Base-by-base conservation (phyloP, 2,329 filamentous ascomycete genomes). In the Trichophyton verrucosum region DNA sequence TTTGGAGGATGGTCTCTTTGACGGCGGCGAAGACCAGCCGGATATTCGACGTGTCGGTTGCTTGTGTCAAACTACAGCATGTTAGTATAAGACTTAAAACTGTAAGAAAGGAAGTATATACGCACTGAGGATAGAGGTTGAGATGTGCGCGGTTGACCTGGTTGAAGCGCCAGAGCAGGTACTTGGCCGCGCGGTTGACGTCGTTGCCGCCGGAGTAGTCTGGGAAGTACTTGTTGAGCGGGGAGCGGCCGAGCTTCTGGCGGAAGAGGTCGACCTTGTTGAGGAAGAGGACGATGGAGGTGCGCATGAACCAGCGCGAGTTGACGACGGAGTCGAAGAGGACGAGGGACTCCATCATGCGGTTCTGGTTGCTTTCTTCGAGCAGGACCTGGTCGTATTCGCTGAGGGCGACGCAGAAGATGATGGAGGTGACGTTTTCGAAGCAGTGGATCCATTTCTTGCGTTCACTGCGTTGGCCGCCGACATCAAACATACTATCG, bases 401-500 rank as follows among this genome's bases (percentile, higher is more conserved):
- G 78, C 91, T 97, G 68, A 99, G 78, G 15, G 94, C 94, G 64
- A 99, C 94, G 71, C 94, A 99, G 76, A 99, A 99, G 67, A 99
- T 99, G 74, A 99, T 99, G 3, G 94, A 97, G 49, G 94, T 99
- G 69, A 99, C 94, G 69, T 97, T 97, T 75, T 99, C 94, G 74
- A 99, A 99, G 78, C 94, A 99, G 77, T 99, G 94, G 72, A 99
- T 99, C 94, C 94, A 99, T 78, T 99, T 99, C 80, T 99, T 99
- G 64, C 94, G 84, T 76, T 99, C 94, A 74, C 92, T 97, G 72
- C 94, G 82, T 76, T 99, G 94, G 24, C 94, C 94, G 64, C 94
- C 94, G 3, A 99, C 94, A 74, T 99, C 94, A 72, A 99, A 99
- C 94, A 99, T 99, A 78, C 92, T 97, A 15, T 38, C 42, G 58